phyloP scores from a whole-genome alignment of 352 stramenopile genomes.

The Salisapilia sapeloensis region DNA sequence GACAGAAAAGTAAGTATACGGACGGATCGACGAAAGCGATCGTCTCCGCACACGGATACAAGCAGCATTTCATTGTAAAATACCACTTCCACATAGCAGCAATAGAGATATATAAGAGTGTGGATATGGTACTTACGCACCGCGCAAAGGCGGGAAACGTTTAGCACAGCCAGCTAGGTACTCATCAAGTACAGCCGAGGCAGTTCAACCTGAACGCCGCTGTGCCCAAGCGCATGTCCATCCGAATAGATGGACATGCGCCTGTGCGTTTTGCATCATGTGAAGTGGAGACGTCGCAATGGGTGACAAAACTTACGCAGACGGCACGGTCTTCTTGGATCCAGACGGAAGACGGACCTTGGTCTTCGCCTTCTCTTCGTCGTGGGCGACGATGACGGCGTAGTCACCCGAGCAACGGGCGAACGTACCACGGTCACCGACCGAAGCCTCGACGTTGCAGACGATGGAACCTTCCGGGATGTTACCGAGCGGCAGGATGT shows the following conservation, averaged over 20 bases:
- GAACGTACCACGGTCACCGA: constrained; percentile 94
- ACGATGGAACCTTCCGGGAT: constrained; percentile 98
- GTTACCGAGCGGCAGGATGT: constrained; percentile 90
- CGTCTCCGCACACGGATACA: no score
- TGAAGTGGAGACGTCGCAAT: no score
- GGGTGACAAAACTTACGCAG: constrained; percentile 82
- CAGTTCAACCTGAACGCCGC: no score
- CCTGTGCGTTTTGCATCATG: no score
- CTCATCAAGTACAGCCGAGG: no score
- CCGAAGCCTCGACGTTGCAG: constrained; percentile 94
- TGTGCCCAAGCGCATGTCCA: no score
- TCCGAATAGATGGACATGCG: no score
- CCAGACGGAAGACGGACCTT: constrained; percentile 91
- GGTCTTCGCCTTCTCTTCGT: constrained; percentile 96
- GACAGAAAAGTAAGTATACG: no score
- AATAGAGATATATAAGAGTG: constrained; percentile 2
- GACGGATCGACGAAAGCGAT: no score
- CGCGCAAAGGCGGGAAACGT: constrained; percentile 11
- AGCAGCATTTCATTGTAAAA: no score
- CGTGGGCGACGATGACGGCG: constrained; percentile 96
- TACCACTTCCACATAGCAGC: no score
- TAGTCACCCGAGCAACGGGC: constrained; percentile 95
- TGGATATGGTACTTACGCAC: constrained; percentile 13
- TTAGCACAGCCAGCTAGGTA: no score
- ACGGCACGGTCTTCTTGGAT: constrained; percentile 94